These are phyloP conservation scores for Kwoniella bestiolae DNA, from an alignment of 768 basidiomycete genomes.

Conservation along the genomic window DNA sequence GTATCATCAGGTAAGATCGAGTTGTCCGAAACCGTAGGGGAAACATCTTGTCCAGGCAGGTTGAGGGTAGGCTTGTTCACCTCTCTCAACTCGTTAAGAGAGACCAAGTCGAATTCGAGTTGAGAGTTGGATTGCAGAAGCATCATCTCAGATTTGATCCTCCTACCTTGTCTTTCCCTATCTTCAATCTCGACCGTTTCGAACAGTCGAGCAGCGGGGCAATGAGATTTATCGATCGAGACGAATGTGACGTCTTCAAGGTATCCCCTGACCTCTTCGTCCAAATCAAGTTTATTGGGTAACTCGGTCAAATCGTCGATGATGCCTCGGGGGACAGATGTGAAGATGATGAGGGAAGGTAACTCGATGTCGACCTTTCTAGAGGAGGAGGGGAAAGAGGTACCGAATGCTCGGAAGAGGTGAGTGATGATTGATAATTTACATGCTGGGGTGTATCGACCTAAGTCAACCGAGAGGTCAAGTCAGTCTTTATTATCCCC, in stretches of 20 bases:
- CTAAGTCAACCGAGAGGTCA: constrained; percentile 14
- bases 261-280: constrained; percentile 23
- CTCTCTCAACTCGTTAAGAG: constrained; percentile 5
- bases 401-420: constrained; percentile 34
- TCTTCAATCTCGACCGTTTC: constrained; percentile 1
- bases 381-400: constrained; percentile 34
- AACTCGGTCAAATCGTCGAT: constrained; percentile 30
- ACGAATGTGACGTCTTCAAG: constrained; percentile 40
- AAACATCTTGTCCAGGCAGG: constrained; percentile 7
- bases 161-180: constrained; percentile 14
- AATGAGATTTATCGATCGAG: not conserved
- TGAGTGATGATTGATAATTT: constrained; percentile 40
- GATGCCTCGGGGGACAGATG: constrained; percentile 32
- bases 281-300: constrained; percentile 28
- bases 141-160: constrained; percentile 36
- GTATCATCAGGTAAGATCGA: constrained; percentile 25
- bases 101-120: constrained; percentile 2
- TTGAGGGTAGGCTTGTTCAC: constrained; percentile 1
- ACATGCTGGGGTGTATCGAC: constrained; percentile 46
- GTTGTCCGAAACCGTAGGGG: constrained; percentile 9
- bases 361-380: constrained; percentile 27
- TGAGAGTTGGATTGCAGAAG: constrained; percentile 17
- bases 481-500: not conserved
- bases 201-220: constrained; percentile 16
- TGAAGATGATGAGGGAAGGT: constrained; percentile 39